Conservation (phyloP, 73 alveolate genomes). For the Paramecium pentaurelia region DNA sequence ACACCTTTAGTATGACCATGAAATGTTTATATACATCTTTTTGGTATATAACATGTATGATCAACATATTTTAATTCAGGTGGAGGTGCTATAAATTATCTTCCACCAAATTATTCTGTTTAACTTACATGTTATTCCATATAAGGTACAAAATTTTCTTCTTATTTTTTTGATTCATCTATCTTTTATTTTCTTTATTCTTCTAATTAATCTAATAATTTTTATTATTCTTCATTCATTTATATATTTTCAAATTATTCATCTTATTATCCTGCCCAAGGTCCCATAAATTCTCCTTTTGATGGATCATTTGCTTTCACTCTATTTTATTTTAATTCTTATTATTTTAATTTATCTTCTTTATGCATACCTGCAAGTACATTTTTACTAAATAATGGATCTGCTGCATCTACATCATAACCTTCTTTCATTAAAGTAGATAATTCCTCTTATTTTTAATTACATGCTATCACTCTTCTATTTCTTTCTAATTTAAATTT, state of each 20-base stretch:
- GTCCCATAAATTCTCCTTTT: slow-evolving; percentile 83
- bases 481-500: slow-evolving; percentile 2
- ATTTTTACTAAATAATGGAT: slow-evolving; percentile 40
- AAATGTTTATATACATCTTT: slow-evolving; percentile 92
- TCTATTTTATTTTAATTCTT: slow-evolving; percentile 71
- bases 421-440: not conserved
- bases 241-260: slow-evolving; percentile 72
- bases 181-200: slow-evolving; percentile 69
- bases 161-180: slow-evolving; percentile 27
- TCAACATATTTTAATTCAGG: slow-evolving; percentile 86
- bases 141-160: slow-evolving; percentile 28
- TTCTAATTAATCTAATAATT: slow-evolving; percentile 65
- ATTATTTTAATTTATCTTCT: slow-evolving; percentile 58
- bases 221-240: slow-evolving; percentile 72
- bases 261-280: slow-evolving; percentile 92
- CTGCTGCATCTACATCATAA: slow-evolving; percentile 43
- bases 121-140: slow-evolving; percentile 41
- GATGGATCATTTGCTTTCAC: slow-evolving; percentile 76
- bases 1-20: slow-evolving; percentile 95
- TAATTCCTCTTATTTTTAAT: slow-evolving; percentile 4
- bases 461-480: slow-evolving; percentile 17
- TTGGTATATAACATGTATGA: slow-evolving; percentile 92
- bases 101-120: slow-evolving; percentile 74
- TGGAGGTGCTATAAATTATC: slow-evolving; percentile 90
- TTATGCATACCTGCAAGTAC: slow-evolving; percentile 43